Conservation (phyloP, 352 stramenopile genomes). For the Phytophthora foliorum region DNA sequence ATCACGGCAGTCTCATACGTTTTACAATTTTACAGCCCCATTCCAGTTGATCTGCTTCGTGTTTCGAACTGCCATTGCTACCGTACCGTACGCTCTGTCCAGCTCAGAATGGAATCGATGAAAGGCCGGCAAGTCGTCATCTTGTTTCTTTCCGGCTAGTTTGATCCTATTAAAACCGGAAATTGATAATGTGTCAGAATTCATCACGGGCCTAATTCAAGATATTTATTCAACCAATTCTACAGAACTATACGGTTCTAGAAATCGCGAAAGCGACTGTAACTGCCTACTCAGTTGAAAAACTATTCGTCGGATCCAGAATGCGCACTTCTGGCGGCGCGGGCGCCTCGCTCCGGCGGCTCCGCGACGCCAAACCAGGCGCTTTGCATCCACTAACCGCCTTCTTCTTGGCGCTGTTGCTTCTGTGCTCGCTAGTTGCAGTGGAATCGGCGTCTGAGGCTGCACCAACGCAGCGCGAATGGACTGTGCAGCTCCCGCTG, state of each 20-base stretch:
- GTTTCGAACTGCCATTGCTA: too few relatives aligned
- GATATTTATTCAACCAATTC: too few relatives aligned
- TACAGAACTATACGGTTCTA: too few relatives aligned
- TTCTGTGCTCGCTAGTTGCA: slow-evolving; percentile 24
- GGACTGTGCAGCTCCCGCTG: slow-evolving; percentile 11
- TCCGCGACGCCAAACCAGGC: slow-evolving; percentile 12
- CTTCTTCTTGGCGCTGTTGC: slow-evolving; percentile 20
- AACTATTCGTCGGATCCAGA: slow-evolving; percentile 28
- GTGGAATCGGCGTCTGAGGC: slow-evolving; percentile 8
- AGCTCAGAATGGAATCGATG: slow-evolving; percentile 21
- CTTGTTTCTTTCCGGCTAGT: too few relatives aligned
- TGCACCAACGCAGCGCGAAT: slow-evolving; percentile 11
- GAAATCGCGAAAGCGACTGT: too few relatives aligned
- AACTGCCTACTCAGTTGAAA: background rate
- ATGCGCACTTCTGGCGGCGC: slow-evolving; percentile 32
- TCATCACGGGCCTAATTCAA: too few relatives aligned
- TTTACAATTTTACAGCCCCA: too few relatives aligned
- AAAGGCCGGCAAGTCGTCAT: too few relatives aligned
- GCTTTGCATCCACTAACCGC: background rate
- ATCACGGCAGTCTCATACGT: too few relatives aligned
- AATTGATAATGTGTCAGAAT: too few relatives aligned
- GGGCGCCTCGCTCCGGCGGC: slow-evolving; percentile 10
- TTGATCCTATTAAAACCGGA: too few relatives aligned
- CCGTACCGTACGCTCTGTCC: background rate
- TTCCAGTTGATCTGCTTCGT: too few relatives aligned